Percentiles rank a stretch among this genome's conserved stretches.
These are phyloP conservation scores for Stropharia rugosoannulata DNA, from an alignment of 768 basidiomycete species.

Conservation along the genomic window DNA sequence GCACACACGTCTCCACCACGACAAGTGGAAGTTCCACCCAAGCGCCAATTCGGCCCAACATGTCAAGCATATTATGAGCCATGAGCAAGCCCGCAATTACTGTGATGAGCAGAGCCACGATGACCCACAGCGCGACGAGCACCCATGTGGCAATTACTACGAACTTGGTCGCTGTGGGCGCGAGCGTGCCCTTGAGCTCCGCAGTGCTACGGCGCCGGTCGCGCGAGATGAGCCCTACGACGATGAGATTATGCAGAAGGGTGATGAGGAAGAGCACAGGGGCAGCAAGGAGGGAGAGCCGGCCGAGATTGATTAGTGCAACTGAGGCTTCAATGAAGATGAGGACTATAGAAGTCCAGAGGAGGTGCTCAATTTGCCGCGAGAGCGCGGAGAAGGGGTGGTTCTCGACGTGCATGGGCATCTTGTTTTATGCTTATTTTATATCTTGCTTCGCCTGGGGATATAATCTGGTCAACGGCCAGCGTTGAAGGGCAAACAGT, in stretches of 20 bases:
- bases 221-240: conserved; percentile 14
- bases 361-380: conserved; percentile 17
- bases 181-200: conserved; percentile 14
- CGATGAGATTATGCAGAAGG: conserved; percentile 14
- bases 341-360: conserved; percentile 20
- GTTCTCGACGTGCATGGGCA: conserved; percentile 9
- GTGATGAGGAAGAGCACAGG: conserved; percentile 22
- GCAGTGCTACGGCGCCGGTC: conserved; percentile 15
- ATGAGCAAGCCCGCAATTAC: conserved; percentile 17
- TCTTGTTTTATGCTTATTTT: conserved; percentile 2
- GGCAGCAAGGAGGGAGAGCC: conserved; percentile 19
- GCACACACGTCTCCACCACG: conserved; percentile 17
- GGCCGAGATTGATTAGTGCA: conserved; percentile 21
- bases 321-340: conserved; percentile 12
- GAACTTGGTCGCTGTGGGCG: conserved; percentile 17
- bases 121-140: conserved; percentile 17
- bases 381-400: conserved; percentile 18
- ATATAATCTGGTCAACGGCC: background rate
- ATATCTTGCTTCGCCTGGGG: background rate
- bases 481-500: background rate
- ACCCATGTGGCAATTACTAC: conserved; percentile 18
- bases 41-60: conserved; percentile 22
- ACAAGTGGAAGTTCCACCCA: conserved; percentile 23
- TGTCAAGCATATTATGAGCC: conserved; percentile 14
- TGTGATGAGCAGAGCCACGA: conserved; percentile 15